phyloP scores from a whole-genome alignment of 2,329 filamentous ascomycete species.

The Phyllosticta citrichinensis region DNA sequence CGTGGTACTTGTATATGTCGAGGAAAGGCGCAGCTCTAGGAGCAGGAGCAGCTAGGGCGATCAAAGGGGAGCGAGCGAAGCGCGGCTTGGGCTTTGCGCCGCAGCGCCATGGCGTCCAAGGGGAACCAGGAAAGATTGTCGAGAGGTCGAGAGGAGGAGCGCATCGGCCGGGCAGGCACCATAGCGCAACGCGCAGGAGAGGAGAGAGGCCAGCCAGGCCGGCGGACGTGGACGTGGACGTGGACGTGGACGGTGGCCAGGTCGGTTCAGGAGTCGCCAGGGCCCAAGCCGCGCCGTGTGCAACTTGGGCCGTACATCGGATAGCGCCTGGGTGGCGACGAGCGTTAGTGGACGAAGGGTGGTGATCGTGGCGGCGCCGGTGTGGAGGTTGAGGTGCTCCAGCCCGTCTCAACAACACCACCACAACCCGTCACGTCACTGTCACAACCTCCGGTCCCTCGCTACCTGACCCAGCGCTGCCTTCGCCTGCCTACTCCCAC shows the following conservation, averaged over 20 bases:
- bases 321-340: background rate
- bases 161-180: background rate
- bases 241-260: no score
- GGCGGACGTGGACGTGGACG: no score
- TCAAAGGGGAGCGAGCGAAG: constrained; percentile 4
- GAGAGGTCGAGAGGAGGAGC: constrained; percentile 5
- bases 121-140: background rate
- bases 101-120: constrained; percentile 1
- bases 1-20: background rate
- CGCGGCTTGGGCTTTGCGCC: background rate
- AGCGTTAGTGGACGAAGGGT: background rate
- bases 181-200: background rate
- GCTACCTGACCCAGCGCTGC: no score
- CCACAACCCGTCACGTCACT: background rate
- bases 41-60: constrained; percentile 1
- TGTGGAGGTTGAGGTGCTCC: background rate
- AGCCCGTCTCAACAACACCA: background rate
- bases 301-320: constrained; percentile 8
- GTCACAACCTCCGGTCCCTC: no score
- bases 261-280: background rate
- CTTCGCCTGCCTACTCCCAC: no score
- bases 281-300: background rate
- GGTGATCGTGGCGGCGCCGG: background rate
- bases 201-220: background rate
- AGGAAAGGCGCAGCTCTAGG: background rate